phyloP scores from a whole-genome alignment of 2,329 filamentous ascomycete genomes.

The Stylonectria norvegica region DNA sequence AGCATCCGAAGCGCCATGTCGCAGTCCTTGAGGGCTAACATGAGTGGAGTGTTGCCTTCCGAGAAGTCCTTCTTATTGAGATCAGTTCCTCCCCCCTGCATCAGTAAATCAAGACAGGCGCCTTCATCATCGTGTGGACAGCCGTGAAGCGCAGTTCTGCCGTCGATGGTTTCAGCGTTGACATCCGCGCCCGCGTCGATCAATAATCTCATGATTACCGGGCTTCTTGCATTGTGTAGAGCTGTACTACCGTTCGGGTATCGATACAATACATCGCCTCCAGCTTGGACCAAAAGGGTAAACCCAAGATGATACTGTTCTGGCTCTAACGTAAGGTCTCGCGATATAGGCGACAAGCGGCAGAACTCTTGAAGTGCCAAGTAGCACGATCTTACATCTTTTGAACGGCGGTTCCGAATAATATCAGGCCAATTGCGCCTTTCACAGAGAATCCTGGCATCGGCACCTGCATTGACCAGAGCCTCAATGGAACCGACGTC shows the following conservation, averaged over 20 bases:
- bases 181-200: conserved; percentile 4
- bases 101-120: background rate
- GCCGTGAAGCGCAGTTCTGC: conserved; percentile 1
- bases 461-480: conserved; percentile 1
- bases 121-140: background rate
- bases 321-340: background rate
- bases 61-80: background rate
- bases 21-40: background rate
- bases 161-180: background rate
- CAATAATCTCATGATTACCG: background rate
- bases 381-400: too few species aligned
- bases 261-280: conserved; percentile 2
- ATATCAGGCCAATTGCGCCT: background rate
- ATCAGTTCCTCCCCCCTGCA: background rate
- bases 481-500: conserved; percentile 1
- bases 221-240: conserved; percentile 1
- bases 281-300: conserved; percentile 1
- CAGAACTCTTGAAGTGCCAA: background rate
- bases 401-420: too few species aligned
- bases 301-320: background rate
- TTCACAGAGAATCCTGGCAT: conserved; percentile 1
- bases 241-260: background rate
- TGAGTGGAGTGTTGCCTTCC: background rate
- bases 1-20: conserved; percentile 1
- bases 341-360: too few species aligned